Evolutionary conservation across 2,329 filamentous ascomycete genomes (phyloP).

Genomic region (Beauveria bassiana): DNA sequence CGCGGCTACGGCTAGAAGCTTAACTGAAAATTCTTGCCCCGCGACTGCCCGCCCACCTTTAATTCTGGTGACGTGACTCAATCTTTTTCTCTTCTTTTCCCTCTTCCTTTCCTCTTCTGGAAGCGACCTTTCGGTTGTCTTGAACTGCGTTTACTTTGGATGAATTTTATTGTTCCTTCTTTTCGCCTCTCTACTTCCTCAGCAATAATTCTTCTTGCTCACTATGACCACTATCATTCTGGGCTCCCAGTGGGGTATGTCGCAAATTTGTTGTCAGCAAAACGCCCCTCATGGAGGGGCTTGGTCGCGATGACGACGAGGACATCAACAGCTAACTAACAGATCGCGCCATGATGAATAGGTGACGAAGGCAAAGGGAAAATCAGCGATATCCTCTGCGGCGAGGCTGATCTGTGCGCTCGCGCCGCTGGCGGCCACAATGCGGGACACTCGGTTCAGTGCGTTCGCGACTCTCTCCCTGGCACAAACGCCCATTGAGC

Average conservation of each 20-base stretch:
- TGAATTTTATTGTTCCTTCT: neutral
- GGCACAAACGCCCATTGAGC: neutral
- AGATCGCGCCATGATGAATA: neutral
- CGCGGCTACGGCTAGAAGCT: neutral
- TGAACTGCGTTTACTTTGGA: neutral
- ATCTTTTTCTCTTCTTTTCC: conserved; percentile 1
- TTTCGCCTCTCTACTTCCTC: neutral
- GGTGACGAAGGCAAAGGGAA: conserved; percentile 19
- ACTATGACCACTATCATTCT: conserved; percentile 26
- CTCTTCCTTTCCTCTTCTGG: conserved; percentile 11
- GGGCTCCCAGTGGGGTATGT: conserved; percentile 32
- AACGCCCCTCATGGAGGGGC: neutral
- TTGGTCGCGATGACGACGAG: neutral
- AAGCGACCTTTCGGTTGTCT: neutral
- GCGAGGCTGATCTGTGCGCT: conserved; percentile 24
- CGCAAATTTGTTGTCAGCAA: neutral
- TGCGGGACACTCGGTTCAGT: conserved; percentile 16
- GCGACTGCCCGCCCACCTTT: neutral
- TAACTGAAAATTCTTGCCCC: neutral
- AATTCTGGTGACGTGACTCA: neutral
- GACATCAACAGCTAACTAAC: neutral
- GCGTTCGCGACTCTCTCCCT: conserved; percentile 12
- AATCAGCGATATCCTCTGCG: conserved; percentile 28
- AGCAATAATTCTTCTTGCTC: neutral
- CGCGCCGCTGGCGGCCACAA: conserved; percentile 23